Evolutionary conservation across 306 rosid species (phyloP), one percentile per base, ranked within the genome.

Genomic region (Gillenia trifoliata): DNA sequence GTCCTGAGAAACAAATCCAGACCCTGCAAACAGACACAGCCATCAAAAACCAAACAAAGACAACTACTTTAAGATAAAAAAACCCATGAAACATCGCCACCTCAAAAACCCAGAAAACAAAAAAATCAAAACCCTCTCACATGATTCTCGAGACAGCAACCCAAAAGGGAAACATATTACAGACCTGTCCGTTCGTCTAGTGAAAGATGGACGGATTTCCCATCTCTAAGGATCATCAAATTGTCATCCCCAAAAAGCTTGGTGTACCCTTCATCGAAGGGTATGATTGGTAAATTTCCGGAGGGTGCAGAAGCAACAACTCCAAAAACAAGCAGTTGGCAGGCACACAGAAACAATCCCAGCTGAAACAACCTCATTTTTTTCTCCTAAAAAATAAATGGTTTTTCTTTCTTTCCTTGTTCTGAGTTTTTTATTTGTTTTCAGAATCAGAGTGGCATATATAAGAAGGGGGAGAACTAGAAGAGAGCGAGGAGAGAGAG

Each of bases 1-100:
- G 76, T 93, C 98, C 73, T 93, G 98, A 74, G 98, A 89, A 33
- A 85, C 94, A 85, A 93, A 93, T 79, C 98, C 98, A 82, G 98
- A 91, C 22, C 98, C 98, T 93, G 88, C 5, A 66, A 64, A 77
- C 28, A 71, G n/a, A 72, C 29, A 40, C 0, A 43, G 25, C 8
- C 57, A 79, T 20, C 1, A 31, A 63, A 45, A 78, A n/a, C 38
- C 59, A 19, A 64, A 34, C 55, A 64, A 15, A 50, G 23, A 69
- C 64, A 41, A 57, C 67, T 52, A n/a, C 59, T 78, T 54, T 59
- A 47, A 47, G 52, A 11, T 50, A 43, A 67, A 74, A 76, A 73
- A 80, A 25, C 49, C 47, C 28, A 41, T 36, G 12, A 25, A 2
- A 64, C 20, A 4, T 61, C 43, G 26, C 68, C 47, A 64, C 68